A percentile compares a stretch with the other conserved stretches of the same genome.
Conservation (phyloP, 495 filamentous ascomycete species). For the Daldinia childiae region DNA sequence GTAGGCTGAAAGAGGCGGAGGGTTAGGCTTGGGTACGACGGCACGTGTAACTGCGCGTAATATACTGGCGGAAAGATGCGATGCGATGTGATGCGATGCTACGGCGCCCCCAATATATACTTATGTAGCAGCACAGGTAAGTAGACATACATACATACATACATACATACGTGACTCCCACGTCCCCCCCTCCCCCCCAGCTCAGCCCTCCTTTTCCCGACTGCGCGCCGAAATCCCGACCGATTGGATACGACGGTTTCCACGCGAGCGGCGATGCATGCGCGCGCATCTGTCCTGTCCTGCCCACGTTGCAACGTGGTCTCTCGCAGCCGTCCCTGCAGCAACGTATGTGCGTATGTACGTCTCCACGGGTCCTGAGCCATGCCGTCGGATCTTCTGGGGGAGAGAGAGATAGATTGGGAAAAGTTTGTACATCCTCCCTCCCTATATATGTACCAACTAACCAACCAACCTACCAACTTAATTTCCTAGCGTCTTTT, state of each 20-base stretch:
- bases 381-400: slow-evolving; percentile 31
- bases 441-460: too few species aligned
- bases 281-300: neutral
- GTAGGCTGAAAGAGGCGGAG: neutral
- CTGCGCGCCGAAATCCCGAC: slow-evolving; percentile 34
- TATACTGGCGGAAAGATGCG: slow-evolving; percentile 18
- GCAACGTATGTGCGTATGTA: slow-evolving; percentile 8
- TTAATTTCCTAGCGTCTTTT: neutral
- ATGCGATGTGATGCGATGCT: slow-evolving; percentile 3
- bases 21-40: slow-evolving; percentile 20
- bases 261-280: slow-evolving; percentile 29
- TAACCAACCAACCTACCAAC: neutral
- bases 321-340: slow-evolving; percentile 37
- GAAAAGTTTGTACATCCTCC: neutral
- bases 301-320: slow-evolving; percentile 42
- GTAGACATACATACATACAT: neutral
- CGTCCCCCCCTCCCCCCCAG: neutral
- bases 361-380: slow-evolving; percentile 34
- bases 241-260: slow-evolving; percentile 38
- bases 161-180: neutral
- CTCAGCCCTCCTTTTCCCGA: slow-evolving; percentile 14
- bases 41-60: slow-evolving; percentile 42
- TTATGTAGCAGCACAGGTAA: neutral
- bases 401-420: neutral
- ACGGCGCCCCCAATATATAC: neutral